A percentile compares a stretch with the other conserved stretches of the same genome.
Evolutionary conservation across 345 rosid species (phyloP).

Genomic region (Rhodamnia rubescens): DNA sequence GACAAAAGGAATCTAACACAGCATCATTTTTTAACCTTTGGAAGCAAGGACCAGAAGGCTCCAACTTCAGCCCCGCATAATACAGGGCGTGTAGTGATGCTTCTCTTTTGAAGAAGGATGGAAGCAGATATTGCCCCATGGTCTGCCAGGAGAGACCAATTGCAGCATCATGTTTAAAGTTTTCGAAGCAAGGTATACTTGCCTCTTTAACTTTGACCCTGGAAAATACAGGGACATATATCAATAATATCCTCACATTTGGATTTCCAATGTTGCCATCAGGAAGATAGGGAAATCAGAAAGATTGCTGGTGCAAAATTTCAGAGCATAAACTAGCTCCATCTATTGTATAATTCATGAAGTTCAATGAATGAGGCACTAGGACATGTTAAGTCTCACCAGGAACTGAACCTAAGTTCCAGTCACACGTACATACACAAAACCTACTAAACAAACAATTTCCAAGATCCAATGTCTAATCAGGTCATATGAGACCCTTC

Average conservation of each 20-base stretch:
- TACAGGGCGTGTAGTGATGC: background rate
- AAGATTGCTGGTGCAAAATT: background rate
- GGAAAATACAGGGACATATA: slow-evolving; percentile 33
- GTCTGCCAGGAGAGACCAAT: slow-evolving; percentile 10
- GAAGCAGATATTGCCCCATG: slow-evolving; percentile 17
- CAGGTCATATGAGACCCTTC: background rate
- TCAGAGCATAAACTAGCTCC: background rate
- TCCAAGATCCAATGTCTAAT: background rate
- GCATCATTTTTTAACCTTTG: background rate
- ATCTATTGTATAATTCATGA: background rate
- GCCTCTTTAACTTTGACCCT: slow-evolving; percentile 37
- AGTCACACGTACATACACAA: background rate
- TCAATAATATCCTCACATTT: slow-evolving; percentile 18
- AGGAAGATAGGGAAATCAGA: slow-evolving; percentile 1
- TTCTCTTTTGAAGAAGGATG: slow-evolving; percentile 6
- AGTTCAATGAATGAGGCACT: background rate
- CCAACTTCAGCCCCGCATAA: background rate
- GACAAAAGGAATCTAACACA: background rate
- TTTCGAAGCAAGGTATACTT: slow-evolving; percentile 27
- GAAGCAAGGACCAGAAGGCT: background rate
- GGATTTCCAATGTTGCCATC: slow-evolving; percentile 1
- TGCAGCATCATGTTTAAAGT: slow-evolving; percentile 25
- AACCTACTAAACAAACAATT: background rate
- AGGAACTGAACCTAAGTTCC: background rate
- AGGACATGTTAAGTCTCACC: background rate